Evolutionary conservation across 1,284 basidiomycete genomes (phyloP).

Genomic region (Leucoagaricus sp.): DNA sequence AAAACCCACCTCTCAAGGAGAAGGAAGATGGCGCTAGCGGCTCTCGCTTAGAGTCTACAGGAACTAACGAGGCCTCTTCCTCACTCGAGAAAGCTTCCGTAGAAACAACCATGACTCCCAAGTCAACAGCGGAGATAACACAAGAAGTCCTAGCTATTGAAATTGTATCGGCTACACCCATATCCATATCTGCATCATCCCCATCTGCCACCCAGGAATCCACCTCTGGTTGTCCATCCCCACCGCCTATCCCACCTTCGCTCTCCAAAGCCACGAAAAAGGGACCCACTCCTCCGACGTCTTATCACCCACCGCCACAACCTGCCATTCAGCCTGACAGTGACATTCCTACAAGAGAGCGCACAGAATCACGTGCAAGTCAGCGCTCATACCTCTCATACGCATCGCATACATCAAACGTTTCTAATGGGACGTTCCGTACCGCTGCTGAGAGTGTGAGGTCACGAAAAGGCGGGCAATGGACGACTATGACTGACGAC

Average conservation of each 20-base stretch:
- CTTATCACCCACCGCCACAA: background rate
- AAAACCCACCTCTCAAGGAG: background rate
- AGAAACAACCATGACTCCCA: no score
- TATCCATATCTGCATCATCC: background rate
- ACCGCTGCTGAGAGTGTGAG: conserved; percentile 13
- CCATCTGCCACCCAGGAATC: background rate
- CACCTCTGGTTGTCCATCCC: background rate
- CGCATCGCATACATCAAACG: background rate
- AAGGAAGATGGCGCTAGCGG: background rate
- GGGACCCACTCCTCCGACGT: background rate
- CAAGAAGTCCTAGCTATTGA: no score
- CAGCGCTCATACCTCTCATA: conserved; percentile 10
- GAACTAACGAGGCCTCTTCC: background rate
- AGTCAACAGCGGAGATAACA: no score
- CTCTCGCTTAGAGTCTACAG: background rate
- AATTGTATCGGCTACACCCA: background rate
- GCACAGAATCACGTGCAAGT: conserved; percentile 6
- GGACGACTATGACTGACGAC: background rate
- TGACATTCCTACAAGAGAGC: background rate
- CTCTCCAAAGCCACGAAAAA: background rate
- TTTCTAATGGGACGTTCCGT: conserved; percentile 6
- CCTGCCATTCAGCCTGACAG: background rate
- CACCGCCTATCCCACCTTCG: background rate
- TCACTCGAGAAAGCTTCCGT: no score
- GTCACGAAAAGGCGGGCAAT: background rate